Base-by-base conservation (phyloP, 2,329 filamentous ascomycete species). In the Capronia americana region DNA sequence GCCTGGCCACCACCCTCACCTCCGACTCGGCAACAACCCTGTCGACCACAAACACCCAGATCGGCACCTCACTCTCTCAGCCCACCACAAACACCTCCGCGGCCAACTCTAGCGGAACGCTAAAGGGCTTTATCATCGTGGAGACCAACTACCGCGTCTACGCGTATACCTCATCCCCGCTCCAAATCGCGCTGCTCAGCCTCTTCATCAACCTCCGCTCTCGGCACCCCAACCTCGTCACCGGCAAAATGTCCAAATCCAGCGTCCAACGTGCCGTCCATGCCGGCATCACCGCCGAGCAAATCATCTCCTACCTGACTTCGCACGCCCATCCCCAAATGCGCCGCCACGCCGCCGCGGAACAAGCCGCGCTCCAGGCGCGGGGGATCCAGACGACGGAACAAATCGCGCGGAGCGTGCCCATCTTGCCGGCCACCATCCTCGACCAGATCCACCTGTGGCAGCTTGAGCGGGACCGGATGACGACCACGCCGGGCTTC, bases 91-190 rank as follows among this genome's bases (percentile, higher is more conserved):
- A 73, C 54, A 67, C 68, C 41, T 61, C 69, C 24, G 48, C 48
- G 48, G 75, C 75, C 58, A 72, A 70, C 26, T 50, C 57, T 8
- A 53, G 46, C 28, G 58, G 28, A 11, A 41, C 58, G 30, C 58
- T 53, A 28, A 76, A 78, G 5, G 93, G 93, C 69, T 95, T 92
- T 81, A 92, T 99, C 75, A 93, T 99, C 74, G 87, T 99, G 71
- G 95, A 99, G 82, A 99, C 95, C 8, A 99, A 99, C 80, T 98
- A 97, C 81, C 91, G 95, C 28, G 82, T 99, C 72, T 99, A 99
- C 81, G 95, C 95, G 34, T 99, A 99, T 81, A 98, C 96, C 6
- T 90, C 91, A 38, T 97, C 93, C 0, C 92, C 93, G 0, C 87
- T 99, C 0, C 94, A 97, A 78, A 99, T 98, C 70, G 92, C 93